These are phyloP conservation scores for Castanea crenata DNA, from an alignment of 306 rosid species.

Conservation along the genomic window DNA sequence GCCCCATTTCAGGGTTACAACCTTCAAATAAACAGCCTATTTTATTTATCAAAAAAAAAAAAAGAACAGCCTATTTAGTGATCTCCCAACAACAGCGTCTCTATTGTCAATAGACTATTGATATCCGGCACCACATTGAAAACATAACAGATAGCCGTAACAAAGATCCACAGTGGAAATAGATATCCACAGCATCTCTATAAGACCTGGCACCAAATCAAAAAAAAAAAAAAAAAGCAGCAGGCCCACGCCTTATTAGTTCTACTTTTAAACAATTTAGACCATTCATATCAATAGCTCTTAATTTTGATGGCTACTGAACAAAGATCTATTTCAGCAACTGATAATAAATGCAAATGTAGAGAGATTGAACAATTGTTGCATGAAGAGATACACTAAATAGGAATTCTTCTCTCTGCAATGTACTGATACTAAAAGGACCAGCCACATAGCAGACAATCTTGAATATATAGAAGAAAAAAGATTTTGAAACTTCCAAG, in stretches of 20 bases:
- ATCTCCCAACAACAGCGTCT: too few relatives aligned
- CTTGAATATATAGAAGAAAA: neutral
- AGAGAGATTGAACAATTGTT: neutral
- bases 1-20: too few relatives aligned
- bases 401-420: neutral
- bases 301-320: neutral
- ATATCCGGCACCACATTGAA: too few relatives aligned
- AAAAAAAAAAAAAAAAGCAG: neutral
- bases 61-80: too few relatives aligned
- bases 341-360: neutral
- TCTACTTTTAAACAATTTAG: neutral
- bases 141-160: too few relatives aligned
- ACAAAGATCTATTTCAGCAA: neutral
- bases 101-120: too few relatives aligned
- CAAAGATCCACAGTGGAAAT: too few relatives aligned
- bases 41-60: too few relatives aligned
- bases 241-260: neutral
- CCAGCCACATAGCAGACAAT: constrained; percentile 3
- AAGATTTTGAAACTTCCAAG: neutral
- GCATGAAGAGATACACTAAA: neutral
- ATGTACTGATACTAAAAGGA: neutral
- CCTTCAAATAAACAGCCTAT: too few relatives aligned
- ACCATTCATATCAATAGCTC: neutral
- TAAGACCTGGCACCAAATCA: too few relatives aligned
- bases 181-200: too few relatives aligned